phyloP scores from a whole-genome alignment of 176 grass and related monocot species.

The Ananas comosus region DNA sequence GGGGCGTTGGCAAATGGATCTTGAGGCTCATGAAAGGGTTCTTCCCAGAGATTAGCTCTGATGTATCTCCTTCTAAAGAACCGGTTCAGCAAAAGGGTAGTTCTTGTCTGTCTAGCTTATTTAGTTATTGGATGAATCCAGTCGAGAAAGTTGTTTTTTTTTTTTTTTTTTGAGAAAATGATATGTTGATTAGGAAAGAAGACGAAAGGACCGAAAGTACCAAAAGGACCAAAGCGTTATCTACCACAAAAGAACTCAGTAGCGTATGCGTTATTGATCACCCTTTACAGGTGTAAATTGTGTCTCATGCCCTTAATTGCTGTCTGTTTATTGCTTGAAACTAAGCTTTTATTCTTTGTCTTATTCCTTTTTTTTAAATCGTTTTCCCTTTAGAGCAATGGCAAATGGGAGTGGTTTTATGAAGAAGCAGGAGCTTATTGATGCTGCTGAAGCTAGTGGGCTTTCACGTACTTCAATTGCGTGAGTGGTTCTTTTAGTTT shows the following conservation, averaged over 20 bases:
- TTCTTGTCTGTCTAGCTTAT: background rate
- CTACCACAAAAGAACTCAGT: slow-evolving; percentile 60
- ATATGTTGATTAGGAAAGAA: slow-evolving; percentile 41
- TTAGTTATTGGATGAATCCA: background rate
- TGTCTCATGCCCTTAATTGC: background rate
- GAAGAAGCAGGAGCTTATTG: slow-evolving; percentile 84
- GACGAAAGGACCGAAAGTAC: slow-evolving; percentile 26
- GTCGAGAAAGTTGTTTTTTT: background rate
- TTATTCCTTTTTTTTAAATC: background rate
- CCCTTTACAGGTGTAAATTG: slow-evolving; percentile 50
- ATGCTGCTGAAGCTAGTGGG: slow-evolving; percentile 77
- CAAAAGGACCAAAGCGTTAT: slow-evolving; percentile 43
- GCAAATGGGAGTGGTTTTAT: slow-evolving; percentile 39
- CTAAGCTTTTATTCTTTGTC: slow-evolving; percentile 5
- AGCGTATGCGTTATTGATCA: slow-evolving; percentile 67
- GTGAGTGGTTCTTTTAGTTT: slow-evolving; percentile 27
- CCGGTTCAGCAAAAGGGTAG: slow-evolving; percentile 12
- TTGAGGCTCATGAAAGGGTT: slow-evolving; percentile 54
- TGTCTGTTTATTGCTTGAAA: background rate
- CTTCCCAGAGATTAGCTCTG: slow-evolving; percentile 31
- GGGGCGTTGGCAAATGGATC: slow-evolving; percentile 72
- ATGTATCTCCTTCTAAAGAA: slow-evolving; percentile 24
- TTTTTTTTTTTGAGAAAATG: background rate
- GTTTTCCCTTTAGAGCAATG: slow-evolving; percentile 33
- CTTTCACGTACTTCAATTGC: slow-evolving; percentile 54